Evolutionary conservation across 805 yeast genomes (phyloP).

Genomic region (Candida palmyrensis): DNA sequence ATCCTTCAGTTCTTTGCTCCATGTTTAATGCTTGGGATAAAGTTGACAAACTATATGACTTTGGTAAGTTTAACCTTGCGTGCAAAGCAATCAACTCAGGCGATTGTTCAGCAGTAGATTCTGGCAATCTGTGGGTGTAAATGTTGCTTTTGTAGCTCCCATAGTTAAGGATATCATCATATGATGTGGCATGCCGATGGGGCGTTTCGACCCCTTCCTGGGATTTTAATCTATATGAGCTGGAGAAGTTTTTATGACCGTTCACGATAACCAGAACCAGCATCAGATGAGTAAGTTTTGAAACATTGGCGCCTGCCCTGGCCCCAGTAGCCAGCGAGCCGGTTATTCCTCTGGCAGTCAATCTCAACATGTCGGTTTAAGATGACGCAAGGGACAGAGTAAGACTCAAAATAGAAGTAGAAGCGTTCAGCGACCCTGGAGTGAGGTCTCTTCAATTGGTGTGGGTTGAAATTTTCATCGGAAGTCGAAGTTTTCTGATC

Average conservation of each 20-base stretch:
- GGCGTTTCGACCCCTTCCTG: too few relatives aligned
- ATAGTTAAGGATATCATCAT: conserved; percentile 30
- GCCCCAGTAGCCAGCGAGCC: too few relatives aligned
- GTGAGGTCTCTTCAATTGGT: too few relatives aligned
- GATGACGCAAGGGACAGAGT: too few relatives aligned
- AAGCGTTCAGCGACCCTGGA: too few relatives aligned
- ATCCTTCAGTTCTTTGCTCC: conserved; percentile 33
- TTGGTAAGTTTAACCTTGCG: conserved; percentile 64
- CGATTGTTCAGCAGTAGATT: conserved; percentile 46
- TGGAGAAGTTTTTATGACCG: not conserved
- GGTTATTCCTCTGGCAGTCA: not conserved
- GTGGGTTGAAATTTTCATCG: too few relatives aligned
- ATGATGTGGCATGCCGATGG: conserved; percentile 8
- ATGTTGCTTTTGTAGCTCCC: conserved; percentile 36
- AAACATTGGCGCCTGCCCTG: not conserved
- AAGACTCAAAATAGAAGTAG: too few relatives aligned
- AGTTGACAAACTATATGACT: conserved; percentile 52
- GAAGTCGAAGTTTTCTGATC: too few relatives aligned
- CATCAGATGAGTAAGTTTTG: not conserved
- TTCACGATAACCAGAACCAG: not conserved
- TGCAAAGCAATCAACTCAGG: conserved; percentile 79
- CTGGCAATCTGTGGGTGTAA: conserved; percentile 42
- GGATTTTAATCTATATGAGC: too few relatives aligned
- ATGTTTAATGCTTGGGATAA: conserved; percentile 80
- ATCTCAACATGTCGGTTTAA: conserved; percentile 1